A percentile compares a stretch with the other conserved stretches of the same genome.
These are phyloP conservation scores for Cornus controversa DNA, from an alignment of 148 eudicot genomes.

Conservation along the genomic window DNA sequence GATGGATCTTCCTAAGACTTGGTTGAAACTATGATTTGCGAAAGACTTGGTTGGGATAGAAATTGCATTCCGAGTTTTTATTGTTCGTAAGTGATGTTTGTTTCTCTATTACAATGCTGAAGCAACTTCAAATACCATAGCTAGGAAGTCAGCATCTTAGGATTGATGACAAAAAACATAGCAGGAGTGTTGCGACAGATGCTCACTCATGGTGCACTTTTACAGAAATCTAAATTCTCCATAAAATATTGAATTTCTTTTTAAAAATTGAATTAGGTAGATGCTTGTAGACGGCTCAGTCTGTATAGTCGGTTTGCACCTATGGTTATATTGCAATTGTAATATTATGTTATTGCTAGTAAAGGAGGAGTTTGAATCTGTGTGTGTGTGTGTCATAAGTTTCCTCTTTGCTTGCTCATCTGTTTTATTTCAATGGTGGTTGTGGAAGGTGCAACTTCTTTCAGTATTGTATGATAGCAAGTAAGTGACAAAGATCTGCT, in stretches of 20 bases:
- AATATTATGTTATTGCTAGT: not conserved
- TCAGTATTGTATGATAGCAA: too few relatives aligned
- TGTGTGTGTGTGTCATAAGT: too few relatives aligned
- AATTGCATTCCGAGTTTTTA: not conserved
- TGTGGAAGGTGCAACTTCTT: too few relatives aligned
- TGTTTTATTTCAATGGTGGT: too few relatives aligned
- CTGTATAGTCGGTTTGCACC: not conserved
- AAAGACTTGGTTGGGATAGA: too few relatives aligned
- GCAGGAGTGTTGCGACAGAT: conserved; percentile 70
- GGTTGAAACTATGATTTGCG: too few relatives aligned
- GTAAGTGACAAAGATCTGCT: too few relatives aligned
- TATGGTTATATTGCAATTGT: too few relatives aligned
- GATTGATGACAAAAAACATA: conserved; percentile 84
- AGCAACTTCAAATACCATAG: conserved; percentile 53
- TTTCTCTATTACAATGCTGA: conserved; percentile 56
- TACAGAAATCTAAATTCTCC: conserved; percentile 45
- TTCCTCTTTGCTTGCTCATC: too few relatives aligned
- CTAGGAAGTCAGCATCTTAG: conserved; percentile 95
- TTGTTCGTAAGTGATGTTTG: not conserved
- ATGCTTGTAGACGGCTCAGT: not conserved
- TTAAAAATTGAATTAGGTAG: conserved; percentile 68
- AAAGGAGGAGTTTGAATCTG: too few relatives aligned
- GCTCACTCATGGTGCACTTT: conserved; percentile 74
- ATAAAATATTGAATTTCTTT: conserved; percentile 62
- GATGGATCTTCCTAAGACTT: too few relatives aligned